These are phyloP conservation scores for Coniophora puteana DNA, from an alignment of 1,284 basidiomycete genomes.

Conservation along the genomic window DNA sequence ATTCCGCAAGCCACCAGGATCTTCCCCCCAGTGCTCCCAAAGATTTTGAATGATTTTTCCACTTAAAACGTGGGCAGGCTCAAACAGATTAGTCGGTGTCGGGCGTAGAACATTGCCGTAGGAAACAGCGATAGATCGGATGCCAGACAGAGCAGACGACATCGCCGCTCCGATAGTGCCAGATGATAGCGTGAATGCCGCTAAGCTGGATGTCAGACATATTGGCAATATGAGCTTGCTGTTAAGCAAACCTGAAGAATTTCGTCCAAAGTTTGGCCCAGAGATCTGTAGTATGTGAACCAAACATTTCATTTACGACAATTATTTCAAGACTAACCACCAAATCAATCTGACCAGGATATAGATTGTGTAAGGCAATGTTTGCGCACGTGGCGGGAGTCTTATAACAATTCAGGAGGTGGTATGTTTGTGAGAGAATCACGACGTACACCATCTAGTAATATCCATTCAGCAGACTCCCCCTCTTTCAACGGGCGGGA, in stretches of 20 bases:
- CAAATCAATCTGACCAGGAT: constrained; percentile 80
- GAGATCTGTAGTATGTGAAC: constrained; percentile 48
- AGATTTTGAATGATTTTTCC: constrained; percentile 68
- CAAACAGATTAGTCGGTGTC: constrained; percentile 53
- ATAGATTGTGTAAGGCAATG: constrained; percentile 85
- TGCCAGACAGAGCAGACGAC: constrained; percentile 70
- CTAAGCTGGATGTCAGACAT: constrained; percentile 32
- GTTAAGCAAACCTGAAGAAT: constrained; percentile 60
- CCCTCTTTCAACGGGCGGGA: constrained; percentile 70
- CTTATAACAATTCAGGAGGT: constrained; percentile 35
- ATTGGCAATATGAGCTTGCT: background rate
- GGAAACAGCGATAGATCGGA: constrained; percentile 75
- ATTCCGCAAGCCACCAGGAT: constrained; percentile 51
- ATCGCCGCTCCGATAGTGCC: constrained; percentile 90
- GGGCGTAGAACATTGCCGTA: constrained; percentile 81
- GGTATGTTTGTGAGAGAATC: constrained; percentile 7
- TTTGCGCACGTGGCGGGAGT: constrained; percentile 91
- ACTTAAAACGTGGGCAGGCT: constrained; percentile 70
- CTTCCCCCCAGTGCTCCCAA: constrained; percentile 79
- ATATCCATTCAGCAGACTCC: constrained; percentile 85
- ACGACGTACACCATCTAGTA: constrained; percentile 73
- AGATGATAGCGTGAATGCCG: constrained; percentile 83
- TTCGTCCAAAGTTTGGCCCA: constrained; percentile 77
- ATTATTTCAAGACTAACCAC: constrained; percentile 45
- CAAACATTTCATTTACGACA: constrained; percentile 1